phyloP scores from a whole-genome alignment of 148 eudicot species.

The Vaccinium macrocarpon region DNA sequence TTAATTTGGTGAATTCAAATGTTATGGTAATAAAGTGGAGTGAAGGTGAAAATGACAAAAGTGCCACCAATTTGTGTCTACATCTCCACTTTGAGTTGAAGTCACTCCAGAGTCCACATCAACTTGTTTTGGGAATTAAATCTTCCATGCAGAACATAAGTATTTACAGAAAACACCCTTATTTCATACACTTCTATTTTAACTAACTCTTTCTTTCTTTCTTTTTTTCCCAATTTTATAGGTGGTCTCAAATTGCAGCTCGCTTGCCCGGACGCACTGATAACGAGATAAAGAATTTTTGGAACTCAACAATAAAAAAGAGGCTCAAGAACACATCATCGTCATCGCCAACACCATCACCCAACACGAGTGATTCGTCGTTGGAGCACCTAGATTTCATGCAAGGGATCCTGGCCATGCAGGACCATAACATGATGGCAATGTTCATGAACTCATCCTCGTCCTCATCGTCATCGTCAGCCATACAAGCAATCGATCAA shows the following conservation, averaged over 20 bases:
- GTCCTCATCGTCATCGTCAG: conserved; percentile 35
- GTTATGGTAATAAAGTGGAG: not conserved
- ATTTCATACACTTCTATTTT: not conserved
- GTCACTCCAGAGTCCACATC: conserved; percentile 48
- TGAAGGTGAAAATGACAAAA: conserved; percentile 29
- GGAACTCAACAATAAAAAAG: conserved; percentile 92
- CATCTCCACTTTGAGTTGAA: conserved; percentile 58
- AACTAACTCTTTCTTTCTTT: not conserved
- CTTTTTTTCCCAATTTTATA: not conserved
- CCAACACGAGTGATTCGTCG: conserved; percentile 74
- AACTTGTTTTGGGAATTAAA: conserved; percentile 19
- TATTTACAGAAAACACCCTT: conserved; percentile 21
- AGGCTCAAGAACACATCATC: conserved; percentile 58
- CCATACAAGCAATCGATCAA: conserved; percentile 25
- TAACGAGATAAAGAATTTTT: conserved; percentile 83
- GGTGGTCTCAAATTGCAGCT: conserved; percentile 93
- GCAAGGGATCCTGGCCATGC: conserved; percentile 35
- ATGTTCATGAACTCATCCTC: conserved; percentile 48
- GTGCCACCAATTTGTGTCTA: conserved; percentile 14
- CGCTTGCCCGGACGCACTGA: conserved; percentile 88
- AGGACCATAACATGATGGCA: conserved; percentile 40
- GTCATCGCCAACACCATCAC: conserved; percentile 51
- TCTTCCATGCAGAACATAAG: conserved; percentile 40
- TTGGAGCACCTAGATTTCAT: conserved; percentile 42
- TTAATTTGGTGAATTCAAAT: not conserved